Conservation (phyloP, 371 early-diverging fungal species). For the Syncephalis fuscata region DNA sequence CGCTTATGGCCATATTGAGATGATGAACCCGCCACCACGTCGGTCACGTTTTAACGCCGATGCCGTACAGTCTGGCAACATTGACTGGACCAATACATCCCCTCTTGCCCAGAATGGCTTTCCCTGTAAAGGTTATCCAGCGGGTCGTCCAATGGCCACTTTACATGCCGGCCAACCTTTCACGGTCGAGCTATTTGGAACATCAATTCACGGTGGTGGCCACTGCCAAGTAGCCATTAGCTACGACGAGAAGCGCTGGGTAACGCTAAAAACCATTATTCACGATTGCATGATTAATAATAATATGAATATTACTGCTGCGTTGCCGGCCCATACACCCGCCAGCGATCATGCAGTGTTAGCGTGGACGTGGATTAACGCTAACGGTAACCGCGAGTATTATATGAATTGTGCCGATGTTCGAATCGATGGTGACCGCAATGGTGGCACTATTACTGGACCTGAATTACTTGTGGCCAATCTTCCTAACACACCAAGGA, state of each 20-base stretch:
- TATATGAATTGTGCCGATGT: constrained; percentile 53
- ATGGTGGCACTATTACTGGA: constrained; percentile 20
- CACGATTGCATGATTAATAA: constrained; percentile 13
- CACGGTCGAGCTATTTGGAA: constrained; percentile 8
- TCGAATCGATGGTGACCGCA: constrained; percentile 16
- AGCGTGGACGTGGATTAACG: constrained; percentile 31
- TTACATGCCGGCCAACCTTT: neutral
- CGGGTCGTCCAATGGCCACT: neutral
- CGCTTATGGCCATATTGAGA: constrained; percentile 2
- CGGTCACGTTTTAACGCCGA: constrained; percentile 1
- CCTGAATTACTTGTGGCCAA: constrained; percentile 30
- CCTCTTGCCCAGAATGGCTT: neutral
- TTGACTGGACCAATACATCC: constrained; percentile 1
- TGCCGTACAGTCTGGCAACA: too few relatives aligned
- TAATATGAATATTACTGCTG: constrained; percentile 15
- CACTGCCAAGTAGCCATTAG: constrained; percentile 50
- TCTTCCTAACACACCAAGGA: constrained; percentile 13
- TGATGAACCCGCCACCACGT: constrained; percentile 3
- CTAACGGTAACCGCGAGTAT: constrained; percentile 38
- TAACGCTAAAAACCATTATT: constrained; percentile 32
- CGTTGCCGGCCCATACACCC: constrained; percentile 32
- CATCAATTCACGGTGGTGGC: constrained; percentile 28
- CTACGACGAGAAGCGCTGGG: constrained; percentile 36
- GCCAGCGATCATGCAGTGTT: constrained; percentile 16
- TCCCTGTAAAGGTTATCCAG: constrained; percentile 3